Evolutionary conservation across 768 basidiomycete species (phyloP), one percentile per base, ranked within the genome.

Genomic region (Hydnomerulius pinastri): DNA sequence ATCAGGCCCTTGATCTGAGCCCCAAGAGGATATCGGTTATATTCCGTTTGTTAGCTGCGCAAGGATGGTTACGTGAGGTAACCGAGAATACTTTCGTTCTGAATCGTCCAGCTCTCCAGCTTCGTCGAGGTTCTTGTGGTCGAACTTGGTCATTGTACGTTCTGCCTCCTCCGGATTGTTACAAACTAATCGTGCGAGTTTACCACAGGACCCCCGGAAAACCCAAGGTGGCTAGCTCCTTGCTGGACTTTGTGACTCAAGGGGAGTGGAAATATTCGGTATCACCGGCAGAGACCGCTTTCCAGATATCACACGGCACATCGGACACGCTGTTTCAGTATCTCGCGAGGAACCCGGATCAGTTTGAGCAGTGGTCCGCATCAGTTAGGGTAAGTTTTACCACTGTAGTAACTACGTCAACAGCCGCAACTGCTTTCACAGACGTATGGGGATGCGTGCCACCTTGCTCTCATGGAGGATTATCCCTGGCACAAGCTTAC

Each of bases 301-400:
- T 72, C 59, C 72, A 72, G 54, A 58, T 73, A n/a, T 61, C 71
- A 12, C 66, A 69, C 44, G 67, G 71, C 32, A 71, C 73, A 4
- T 61, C 71, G 38, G 59, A 69, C 15, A 54, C 69, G 13, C 71
- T 70, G 59, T 72, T 73, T 41, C 70, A 67, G 21, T 48, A 29
- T n/a, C 20, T 48, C 6, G 28, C 37, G 23, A 23, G 25, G 13
- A 10, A 17, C 25, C 47, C 47, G 13, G 25, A 11, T n/a, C 28
- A 38, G 36, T 21, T 48, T 11, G 13, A 23, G 24, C 47, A 38
- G 18, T 48, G 35, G 35, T 35, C 47, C 18, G 15, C 21, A 13
- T 48, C 36, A 11, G 47, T 48, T 21, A 36, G 25, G 13, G 47
- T 48, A 40, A n/a, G 47, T 45, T 9, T 21, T 45, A 13, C 17